Percentiles rank a stretch among this genome's conserved stretches.
These are phyloP conservation scores for Saturnispora kantuleensis DNA, from an alignment of 805 yeast genomes.

Conservation along the genomic window DNA sequence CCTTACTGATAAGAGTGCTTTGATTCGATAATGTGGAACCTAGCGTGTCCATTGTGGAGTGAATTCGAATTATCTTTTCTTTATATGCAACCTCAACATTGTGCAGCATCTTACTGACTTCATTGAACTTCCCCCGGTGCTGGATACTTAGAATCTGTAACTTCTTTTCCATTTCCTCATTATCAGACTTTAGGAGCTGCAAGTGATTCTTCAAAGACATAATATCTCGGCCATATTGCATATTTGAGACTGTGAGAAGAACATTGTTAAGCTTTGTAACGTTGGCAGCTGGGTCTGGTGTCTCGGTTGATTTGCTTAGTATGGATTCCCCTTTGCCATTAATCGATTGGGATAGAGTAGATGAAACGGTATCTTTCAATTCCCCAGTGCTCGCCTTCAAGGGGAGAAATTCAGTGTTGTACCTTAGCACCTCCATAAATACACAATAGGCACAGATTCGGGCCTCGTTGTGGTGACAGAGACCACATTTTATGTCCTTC, in stretches of 20 bases:
- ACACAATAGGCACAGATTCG: background rate
- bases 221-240: background rate
- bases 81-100: no score
- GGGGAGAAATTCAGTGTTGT: background rate
- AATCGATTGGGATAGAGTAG: background rate
- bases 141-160: background rate
- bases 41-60: background rate
- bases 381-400: background rate
- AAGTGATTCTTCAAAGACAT: background rate
- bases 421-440: background rate
- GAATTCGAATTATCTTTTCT: no score
- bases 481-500: background rate
- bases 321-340: background rate
- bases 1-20: background rate
- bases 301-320: background rate
- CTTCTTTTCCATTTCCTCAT: background rate
- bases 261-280: background rate
- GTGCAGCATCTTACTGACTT: no score
- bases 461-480: background rate
- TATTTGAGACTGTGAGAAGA: slow-evolving; percentile 4
- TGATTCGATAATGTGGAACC: background rate
- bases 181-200: background rate
- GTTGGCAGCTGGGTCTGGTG: background rate
- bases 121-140: no score
- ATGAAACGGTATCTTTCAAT: background rate